These are phyloP conservation scores for Pseudoscleropodium purum DNA, from an alignment of 225 moss, liverwort and hornwort genomes.

Conservation along the genomic window DNA sequence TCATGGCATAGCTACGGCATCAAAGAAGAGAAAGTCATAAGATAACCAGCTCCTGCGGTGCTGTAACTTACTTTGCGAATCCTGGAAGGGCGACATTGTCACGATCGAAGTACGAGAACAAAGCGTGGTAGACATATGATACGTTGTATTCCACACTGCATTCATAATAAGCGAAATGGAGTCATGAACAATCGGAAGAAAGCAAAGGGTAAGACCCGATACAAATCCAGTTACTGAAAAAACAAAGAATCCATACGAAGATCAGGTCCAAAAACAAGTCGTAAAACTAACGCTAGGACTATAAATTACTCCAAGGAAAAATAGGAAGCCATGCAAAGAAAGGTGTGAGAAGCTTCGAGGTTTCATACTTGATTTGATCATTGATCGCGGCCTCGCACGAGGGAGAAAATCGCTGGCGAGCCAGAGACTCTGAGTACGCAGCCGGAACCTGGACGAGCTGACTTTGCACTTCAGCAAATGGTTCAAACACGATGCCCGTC, in stretches of 20 bases:
- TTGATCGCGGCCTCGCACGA: conserved; percentile 75
- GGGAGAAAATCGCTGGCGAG: conserved; percentile 52
- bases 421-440: conserved; percentile 45
- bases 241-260: neutral
- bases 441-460: conserved; percentile 45
- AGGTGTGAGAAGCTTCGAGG: neutral
- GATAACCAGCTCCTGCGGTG: neutral
- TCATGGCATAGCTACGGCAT: neutral
- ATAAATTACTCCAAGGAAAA: neutral
- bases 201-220: neutral
- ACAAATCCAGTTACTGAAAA: neutral
- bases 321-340: neutral
- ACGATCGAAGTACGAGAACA: conserved; percentile 88
- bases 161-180: neutral
- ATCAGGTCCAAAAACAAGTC: neutral
- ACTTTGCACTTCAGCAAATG: conserved; percentile 70
- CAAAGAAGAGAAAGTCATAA: neutral
- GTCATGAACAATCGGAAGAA: neutral
- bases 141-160: conserved; percentile 95
- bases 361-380: conserved; percentile 78
- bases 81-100: conserved; percentile 86
- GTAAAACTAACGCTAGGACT: neutral
- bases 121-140: conserved; percentile 85
- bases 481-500: conserved; percentile 63
- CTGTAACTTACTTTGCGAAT: conserved; percentile 66